These are phyloP conservation scores for Mucor plumbeus DNA, from an alignment of 371 early-diverging fungal genomes.

Conservation along the genomic window DNA sequence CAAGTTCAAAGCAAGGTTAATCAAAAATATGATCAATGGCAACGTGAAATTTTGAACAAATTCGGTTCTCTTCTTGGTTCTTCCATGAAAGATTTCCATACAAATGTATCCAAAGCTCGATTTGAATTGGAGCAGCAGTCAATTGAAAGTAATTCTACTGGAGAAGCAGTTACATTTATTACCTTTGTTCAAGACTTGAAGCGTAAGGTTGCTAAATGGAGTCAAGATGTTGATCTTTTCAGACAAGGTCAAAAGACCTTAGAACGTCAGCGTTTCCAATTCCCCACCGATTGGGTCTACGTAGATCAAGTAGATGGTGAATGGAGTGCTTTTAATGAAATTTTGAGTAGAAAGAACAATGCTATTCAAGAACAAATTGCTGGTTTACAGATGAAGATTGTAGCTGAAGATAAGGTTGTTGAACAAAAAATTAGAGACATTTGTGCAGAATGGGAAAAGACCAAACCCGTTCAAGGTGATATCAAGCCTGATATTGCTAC, in stretches of 20 bases:
- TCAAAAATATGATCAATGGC: slow-evolving; percentile 97
- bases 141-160: slow-evolving; percentile 84
- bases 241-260: slow-evolving; percentile 91
- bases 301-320: slow-evolving; percentile 96
- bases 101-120: slow-evolving; percentile 79
- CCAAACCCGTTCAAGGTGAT: slow-evolving; percentile 95
- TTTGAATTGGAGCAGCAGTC: slow-evolving; percentile 89
- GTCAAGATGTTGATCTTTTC: slow-evolving; percentile 83
- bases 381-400: slow-evolving; percentile 89
- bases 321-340: slow-evolving; percentile 97
- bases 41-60: slow-evolving; percentile 91
- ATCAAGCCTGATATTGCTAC: slow-evolving; percentile 88
- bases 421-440: slow-evolving; percentile 88
- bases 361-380: slow-evolving; percentile 94
- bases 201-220: slow-evolving; percentile 87
- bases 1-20: slow-evolving; percentile 98
- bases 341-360: slow-evolving; percentile 88
- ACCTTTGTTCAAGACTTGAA: slow-evolving; percentile 96
- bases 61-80: slow-evolving; percentile 87
- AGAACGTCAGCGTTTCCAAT: slow-evolving; percentile 93
- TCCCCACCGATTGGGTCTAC: slow-evolving; percentile 95
- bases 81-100: slow-evolving; percentile 87
- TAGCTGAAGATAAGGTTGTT: slow-evolving; percentile 86
- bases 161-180: slow-evolving; percentile 93
- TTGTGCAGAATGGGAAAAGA: slow-evolving; percentile 91